Percentiles rank a stretch among this genome's conserved stretches.
These are phyloP conservation scores for Paramyrothecium roridum DNA, from an alignment of 2,329 filamentous ascomycete genomes.

Conservation along the genomic window DNA sequence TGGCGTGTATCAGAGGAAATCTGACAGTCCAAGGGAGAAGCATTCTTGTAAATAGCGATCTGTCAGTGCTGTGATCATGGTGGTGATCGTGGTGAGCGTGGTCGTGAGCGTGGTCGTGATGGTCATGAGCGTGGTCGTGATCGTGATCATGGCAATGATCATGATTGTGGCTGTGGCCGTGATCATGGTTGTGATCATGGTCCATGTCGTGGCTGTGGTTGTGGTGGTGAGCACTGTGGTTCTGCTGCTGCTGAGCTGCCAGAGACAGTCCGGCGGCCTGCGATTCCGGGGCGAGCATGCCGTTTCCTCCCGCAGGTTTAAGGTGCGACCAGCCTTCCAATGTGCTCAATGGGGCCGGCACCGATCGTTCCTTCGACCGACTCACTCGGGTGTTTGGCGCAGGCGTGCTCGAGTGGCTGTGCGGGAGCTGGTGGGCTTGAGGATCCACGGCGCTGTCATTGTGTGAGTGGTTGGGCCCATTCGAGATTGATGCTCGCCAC, in stretches of 20 bases:
- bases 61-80: conserved; percentile 40
- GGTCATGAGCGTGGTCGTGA: conserved; percentile 16
- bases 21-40: conserved; percentile 67
- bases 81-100: conserved; percentile 22
- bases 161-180: conserved; percentile 25
- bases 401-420: conserved; percentile 12
- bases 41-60: conserved; percentile 69
- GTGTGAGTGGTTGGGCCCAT: conserved; percentile 17
- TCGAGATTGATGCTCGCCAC: conserved; percentile 30
- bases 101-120: conserved; percentile 22
- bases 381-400: conserved; percentile 23
- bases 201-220: conserved; percentile 7
- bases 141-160: conserved; percentile 18
- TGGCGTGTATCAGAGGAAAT: conserved; percentile 78
- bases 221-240: conserved; percentile 7
- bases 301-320: conserved; percentile 36
- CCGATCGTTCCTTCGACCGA: conserved; percentile 24
- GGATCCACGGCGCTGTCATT: conserved; percentile 12
- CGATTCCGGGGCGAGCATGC: conserved; percentile 30
- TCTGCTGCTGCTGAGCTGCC: conserved; percentile 13
- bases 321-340: conserved; percentile 38
- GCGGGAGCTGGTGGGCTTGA: conserved; percentile 13
- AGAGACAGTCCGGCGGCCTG: conserved; percentile 23
- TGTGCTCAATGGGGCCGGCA: conserved; percentile 28
- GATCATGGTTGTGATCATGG: conserved; percentile 21